A percentile compares a stretch with the other conserved stretches of the same genome.
These are phyloP conservation scores for Leccinum aurantiacum DNA, from an alignment of 768 basidiomycete genomes.

Conservation along the genomic window DNA sequence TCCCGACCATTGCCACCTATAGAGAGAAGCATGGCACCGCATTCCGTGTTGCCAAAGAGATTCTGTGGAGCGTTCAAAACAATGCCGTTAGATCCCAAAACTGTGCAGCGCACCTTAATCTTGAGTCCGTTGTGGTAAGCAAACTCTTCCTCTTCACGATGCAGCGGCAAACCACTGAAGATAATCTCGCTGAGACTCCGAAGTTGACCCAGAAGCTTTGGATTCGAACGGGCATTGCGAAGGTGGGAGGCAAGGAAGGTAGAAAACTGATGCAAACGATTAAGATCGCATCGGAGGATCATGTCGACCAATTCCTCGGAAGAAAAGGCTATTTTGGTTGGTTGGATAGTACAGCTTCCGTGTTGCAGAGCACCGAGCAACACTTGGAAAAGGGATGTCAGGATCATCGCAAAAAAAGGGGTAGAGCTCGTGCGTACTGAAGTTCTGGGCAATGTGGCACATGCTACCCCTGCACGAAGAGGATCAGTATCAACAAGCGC, in stretches of 20 bases:
- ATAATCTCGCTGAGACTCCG: constrained; percentile 59
- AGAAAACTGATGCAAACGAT: constrained; percentile 74
- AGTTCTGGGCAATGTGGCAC: constrained; percentile 79
- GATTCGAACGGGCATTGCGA: constrained; percentile 55
- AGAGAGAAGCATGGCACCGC: constrained; percentile 69
- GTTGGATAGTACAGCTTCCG: constrained; percentile 71
- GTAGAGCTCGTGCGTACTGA: constrained; percentile 50
- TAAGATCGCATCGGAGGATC: constrained; percentile 65
- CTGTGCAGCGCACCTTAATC: constrained; percentile 50
- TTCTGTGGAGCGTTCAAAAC: constrained; percentile 47
- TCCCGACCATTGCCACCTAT: constrained; percentile 51
- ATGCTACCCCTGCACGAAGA: constrained; percentile 66
- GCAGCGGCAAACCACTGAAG: constrained; percentile 64
- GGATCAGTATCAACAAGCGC: constrained; percentile 32
- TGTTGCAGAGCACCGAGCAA: constrained; percentile 70
- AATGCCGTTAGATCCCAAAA: constrained; percentile 16
- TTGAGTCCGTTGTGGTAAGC: constrained; percentile 63
- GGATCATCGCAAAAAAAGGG: constrained; percentile 23
- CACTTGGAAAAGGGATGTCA: constrained; percentile 38
- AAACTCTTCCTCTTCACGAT: constrained; percentile 70
- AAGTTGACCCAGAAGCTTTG: constrained; percentile 60
- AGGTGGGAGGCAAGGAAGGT: constrained; percentile 67
- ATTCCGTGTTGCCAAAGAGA: constrained; percentile 80
- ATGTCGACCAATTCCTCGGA: constrained; percentile 71
- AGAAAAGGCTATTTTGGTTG: constrained; percentile 62